Conservation (phyloP, 2,329 filamentous ascomycete genomes). For the Cytospora paraplurivora region DNA sequence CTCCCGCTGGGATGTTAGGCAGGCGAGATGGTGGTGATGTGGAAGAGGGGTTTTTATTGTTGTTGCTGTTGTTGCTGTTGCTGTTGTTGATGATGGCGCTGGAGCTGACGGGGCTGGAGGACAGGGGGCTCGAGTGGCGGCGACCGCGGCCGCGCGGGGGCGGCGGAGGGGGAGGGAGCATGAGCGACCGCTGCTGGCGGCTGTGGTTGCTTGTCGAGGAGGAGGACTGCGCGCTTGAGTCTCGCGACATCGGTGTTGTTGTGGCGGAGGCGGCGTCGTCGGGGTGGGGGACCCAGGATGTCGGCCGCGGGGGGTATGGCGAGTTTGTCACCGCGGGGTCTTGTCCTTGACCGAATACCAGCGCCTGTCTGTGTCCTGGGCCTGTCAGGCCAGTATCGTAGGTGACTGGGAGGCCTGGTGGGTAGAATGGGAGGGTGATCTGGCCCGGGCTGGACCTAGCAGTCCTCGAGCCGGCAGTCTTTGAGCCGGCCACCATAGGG, state of each 20-base stretch:
- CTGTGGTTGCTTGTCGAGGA: neutral
- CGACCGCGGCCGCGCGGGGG: slow-evolving; percentile 3
- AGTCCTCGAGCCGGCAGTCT: slow-evolving; percentile 36
- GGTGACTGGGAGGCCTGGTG: slow-evolving; percentile 31
- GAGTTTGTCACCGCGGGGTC: slow-evolving; percentile 30
- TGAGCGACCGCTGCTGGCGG: slow-evolving; percentile 33
- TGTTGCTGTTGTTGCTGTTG: neutral
- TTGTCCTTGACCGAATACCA: slow-evolving; percentile 31
- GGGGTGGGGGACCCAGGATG: slow-evolving; percentile 32
- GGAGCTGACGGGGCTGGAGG: slow-evolving; percentile 16
- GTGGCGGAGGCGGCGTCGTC: slow-evolving; percentile 42
- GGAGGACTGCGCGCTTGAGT: slow-evolving; percentile 45
- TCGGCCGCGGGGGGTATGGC: slow-evolving; percentile 34
- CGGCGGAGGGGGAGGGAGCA: slow-evolving; percentile 5
- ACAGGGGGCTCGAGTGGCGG: slow-evolving; percentile 21
- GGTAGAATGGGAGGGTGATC: slow-evolving; percentile 34
- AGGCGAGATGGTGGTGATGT: neutral
- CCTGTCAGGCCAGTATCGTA: slow-evolving; percentile 29
- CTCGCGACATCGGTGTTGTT: slow-evolving; percentile 54
- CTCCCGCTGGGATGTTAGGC: slow-evolving; percentile 30
- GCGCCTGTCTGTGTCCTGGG: slow-evolving; percentile 25
- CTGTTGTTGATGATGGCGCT: neutral
- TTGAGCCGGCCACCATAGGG: slow-evolving; percentile 29
- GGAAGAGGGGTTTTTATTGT: no score
- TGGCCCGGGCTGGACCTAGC: slow-evolving; percentile 38